Evolutionary conservation across 129 eudicot species (phyloP), one percentile per base, ranked within the genome.

Genomic region (Tagetes patula): DNA sequence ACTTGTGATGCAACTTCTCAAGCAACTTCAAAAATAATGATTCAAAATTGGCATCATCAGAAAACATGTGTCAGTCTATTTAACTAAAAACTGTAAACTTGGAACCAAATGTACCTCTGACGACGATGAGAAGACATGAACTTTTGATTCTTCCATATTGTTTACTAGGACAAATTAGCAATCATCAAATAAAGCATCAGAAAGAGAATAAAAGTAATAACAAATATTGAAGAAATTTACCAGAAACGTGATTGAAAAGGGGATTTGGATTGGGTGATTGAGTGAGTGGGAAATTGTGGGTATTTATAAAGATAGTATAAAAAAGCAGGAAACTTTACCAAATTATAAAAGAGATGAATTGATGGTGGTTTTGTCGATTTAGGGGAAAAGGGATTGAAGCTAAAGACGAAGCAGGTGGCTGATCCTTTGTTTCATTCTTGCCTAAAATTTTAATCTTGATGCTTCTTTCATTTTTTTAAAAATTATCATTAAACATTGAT

Each of bases 1-100:
- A 91, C 75, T 91, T 84, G 39, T 86, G 76, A 62, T 91, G 92
- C 82, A 91, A 75, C 86, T 86, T 91, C 41, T 85, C 88, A 54
- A 91, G 84, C 87, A 88, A 79, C 97, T 20, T 20, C 27, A 20
- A 20, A 20, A 20, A 20, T 20, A 20, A 20, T 20, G 27, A 20
- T 20, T 20, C 60, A 36, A 38, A 67, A 40, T 58, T 46, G n/a
- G 10, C 9, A 5, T 14, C 3, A 30, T 48, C 13, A 20, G 27
- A 20, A 20, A 20, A 20, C 27, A 20, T 20, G 27, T 20, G 27
- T 36, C 49, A 4, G 10, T 14, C 4, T 13, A 14, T 38, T 56
- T 38, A 27, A 69, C 55, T 64, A 38, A 31, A 3, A 20, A 59
- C 4, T 56, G 70, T 50, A 31, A 75, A 8, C 1, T 32, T 32